Percentiles rank a stretch among this genome's conserved stretches.
Conservation (phyloP, 371 early-diverging fungal species). For the Mortierella sp. region DNA sequence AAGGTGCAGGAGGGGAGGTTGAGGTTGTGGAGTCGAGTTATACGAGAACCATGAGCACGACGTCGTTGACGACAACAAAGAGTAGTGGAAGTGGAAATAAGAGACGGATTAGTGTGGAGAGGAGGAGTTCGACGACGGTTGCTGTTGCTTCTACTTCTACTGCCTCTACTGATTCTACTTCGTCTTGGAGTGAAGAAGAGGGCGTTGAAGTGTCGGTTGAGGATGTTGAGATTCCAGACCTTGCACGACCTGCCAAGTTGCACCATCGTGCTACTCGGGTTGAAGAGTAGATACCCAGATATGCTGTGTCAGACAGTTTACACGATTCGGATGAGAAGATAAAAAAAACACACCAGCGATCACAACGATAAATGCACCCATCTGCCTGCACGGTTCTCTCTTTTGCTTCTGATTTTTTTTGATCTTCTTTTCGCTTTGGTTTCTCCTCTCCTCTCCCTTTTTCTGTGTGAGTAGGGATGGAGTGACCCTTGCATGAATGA, state of each 20-base stretch:
- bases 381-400: too few species aligned
- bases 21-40: not conserved
- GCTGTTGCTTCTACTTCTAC: constrained; percentile 5
- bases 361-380: too few species aligned
- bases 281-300: constrained; percentile 16
- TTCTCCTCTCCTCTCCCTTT: too few species aligned
- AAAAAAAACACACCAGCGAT: too few species aligned
- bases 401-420: too few species aligned
- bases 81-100: not conserved
- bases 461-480: too few species aligned
- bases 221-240: constrained; percentile 20
- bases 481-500: too few species aligned
- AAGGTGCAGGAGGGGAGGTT: not conserved
- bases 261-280: constrained; percentile 39
- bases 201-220: not conserved
- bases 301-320: not conserved
- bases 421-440: too few species aligned
- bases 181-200: not conserved
- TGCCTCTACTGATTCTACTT: not conserved
- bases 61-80: not conserved
- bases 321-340: not conserved
- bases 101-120: constrained; percentile 23
- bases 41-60: not conserved
- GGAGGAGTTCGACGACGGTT: not conserved
- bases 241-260: constrained; percentile 43